A percentile compares a stretch with the other conserved stretches of the same genome.
Conservation (phyloP, 2,329 filamentous ascomycete species). For the Cladosporium sp. region DNA sequence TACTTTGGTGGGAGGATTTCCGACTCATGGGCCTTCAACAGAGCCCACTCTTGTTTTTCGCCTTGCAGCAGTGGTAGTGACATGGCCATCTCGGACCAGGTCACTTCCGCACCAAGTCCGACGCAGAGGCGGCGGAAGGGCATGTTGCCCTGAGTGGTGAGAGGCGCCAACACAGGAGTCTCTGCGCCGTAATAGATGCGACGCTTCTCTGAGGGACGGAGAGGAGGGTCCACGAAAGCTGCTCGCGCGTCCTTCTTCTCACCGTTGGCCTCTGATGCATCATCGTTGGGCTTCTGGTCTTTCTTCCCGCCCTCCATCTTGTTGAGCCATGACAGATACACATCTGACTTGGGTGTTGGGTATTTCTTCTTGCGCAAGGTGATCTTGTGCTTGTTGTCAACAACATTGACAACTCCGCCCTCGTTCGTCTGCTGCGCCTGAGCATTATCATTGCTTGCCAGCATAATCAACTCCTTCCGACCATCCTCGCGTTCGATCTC, state of each 20-base stretch:
- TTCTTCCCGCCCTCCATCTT: conserved; percentile 50
- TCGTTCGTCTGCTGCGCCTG: conserved; percentile 39
- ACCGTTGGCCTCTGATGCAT: conserved; percentile 23
- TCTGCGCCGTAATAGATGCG: conserved; percentile 91
- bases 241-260: conserved; percentile 72
- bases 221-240: conserved; percentile 78
- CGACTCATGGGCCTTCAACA: conserved; percentile 87
- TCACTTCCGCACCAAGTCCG: conserved; percentile 85
- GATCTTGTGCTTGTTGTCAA: conserved; percentile 69
- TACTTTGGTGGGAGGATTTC: conserved; percentile 74
- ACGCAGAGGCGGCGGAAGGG: conserved; percentile 90
- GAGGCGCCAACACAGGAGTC: conserved; percentile 87
- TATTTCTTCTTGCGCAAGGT: conserved; percentile 72
- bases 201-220: conserved; percentile 90
- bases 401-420: conserved; percentile 73
- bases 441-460: conserved; percentile 55
- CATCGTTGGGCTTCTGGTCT: conserved; percentile 24
- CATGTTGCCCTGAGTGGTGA: conserved; percentile 95
- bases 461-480: conserved; percentile 74
- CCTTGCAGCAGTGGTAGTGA: conserved; percentile 86
- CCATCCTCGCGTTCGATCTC: conserved; percentile 79
- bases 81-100: conserved; percentile 98
- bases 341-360: conserved; percentile 70
- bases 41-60: conserved; percentile 87
- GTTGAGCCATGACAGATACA: conserved; percentile 76